These are phyloP conservation scores for Termitomyces sp. DNA, from an alignment of 768 basidiomycete species.

Conservation along the genomic window DNA sequence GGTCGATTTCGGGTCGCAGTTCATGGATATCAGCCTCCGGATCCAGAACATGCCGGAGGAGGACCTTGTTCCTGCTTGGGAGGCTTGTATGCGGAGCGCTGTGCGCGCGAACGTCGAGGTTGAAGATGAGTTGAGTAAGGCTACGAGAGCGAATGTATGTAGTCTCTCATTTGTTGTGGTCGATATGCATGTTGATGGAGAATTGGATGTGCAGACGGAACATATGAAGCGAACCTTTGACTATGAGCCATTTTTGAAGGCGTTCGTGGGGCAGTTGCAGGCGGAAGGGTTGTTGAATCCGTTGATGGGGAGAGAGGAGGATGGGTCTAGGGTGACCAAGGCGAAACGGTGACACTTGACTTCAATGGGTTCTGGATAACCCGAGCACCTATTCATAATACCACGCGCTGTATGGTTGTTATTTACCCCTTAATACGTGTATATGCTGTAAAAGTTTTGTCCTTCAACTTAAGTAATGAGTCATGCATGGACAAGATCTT, in stretches of 20 bases:
- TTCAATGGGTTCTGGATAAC: too few relatives aligned
- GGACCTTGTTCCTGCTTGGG: slow-evolving; percentile 38
- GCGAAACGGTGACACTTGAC: background rate
- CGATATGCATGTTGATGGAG: background rate
- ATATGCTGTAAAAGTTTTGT: background rate
- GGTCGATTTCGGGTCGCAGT: slow-evolving; percentile 37
- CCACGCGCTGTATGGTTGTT: background rate
- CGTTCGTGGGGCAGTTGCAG: slow-evolving; percentile 37
- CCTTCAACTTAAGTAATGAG: background rate
- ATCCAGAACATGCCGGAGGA: slow-evolving; percentile 38
- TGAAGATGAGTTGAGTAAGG: slow-evolving; percentile 47
- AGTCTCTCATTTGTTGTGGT: background rate
- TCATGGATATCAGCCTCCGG: slow-evolving; percentile 35
- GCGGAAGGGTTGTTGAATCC: slow-evolving; percentile 41
- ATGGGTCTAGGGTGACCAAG: slow-evolving; percentile 22
- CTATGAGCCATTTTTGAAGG: slow-evolving; percentile 56
- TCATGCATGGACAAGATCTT: background rate
- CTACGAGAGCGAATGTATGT: slow-evolving; percentile 39
- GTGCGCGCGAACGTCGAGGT: slow-evolving; percentile 33
- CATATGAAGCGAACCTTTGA: slow-evolving; percentile 55
- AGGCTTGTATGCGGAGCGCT: slow-evolving; percentile 36
- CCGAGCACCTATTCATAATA: background rate
- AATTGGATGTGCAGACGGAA: slow-evolving; percentile 35
- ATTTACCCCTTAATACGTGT: background rate
- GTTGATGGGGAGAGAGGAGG: slow-evolving; percentile 32